phyloP scores from a whole-genome alignment of 2,329 filamentous ascomycete species.

The Bipolaris victoriae region DNA sequence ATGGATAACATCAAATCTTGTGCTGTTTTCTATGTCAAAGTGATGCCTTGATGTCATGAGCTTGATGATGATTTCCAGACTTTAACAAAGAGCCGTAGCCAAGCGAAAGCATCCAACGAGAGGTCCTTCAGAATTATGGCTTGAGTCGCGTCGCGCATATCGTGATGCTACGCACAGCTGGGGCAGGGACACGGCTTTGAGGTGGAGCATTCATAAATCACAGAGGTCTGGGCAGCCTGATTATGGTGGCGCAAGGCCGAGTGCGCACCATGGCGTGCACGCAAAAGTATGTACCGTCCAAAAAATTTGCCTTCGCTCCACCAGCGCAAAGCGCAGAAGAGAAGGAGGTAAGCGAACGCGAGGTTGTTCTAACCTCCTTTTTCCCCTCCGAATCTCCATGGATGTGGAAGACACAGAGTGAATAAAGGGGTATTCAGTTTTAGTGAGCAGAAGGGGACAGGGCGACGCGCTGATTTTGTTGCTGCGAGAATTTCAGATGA shows the following conservation, averaged over 20 bases:
- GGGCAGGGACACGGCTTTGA: neutral
- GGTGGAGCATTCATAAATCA: neutral
- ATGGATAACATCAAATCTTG: neutral
- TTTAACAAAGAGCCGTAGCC: neutral
- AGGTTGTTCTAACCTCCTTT: conserved; percentile 64
- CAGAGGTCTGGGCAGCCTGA: neutral
- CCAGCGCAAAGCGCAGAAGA: conserved; percentile 51
- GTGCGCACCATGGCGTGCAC: neutral
- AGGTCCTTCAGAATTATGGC: neutral
- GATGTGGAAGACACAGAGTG: conserved; percentile 67
- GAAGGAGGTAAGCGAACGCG: conserved; percentile 65
- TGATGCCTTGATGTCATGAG: neutral
- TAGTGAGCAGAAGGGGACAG: conserved; percentile 42
- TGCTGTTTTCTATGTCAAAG: neutral
- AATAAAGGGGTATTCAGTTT: conserved; percentile 61
- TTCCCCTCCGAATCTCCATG: conserved; percentile 71
- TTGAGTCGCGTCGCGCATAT: neutral
- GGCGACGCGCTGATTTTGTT: conserved; percentile 16
- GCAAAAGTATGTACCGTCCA: conserved; percentile 50
- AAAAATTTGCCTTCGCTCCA: conserved; percentile 57
- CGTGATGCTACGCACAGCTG: neutral
- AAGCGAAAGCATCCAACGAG: neutral
- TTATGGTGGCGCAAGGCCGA: neutral
- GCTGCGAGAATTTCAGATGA: conserved; percentile 30
- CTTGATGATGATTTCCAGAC: neutral